phyloP scores from a whole-genome alignment of 169 alveolate genomes.

The Miamiensis avidus region DNA sequence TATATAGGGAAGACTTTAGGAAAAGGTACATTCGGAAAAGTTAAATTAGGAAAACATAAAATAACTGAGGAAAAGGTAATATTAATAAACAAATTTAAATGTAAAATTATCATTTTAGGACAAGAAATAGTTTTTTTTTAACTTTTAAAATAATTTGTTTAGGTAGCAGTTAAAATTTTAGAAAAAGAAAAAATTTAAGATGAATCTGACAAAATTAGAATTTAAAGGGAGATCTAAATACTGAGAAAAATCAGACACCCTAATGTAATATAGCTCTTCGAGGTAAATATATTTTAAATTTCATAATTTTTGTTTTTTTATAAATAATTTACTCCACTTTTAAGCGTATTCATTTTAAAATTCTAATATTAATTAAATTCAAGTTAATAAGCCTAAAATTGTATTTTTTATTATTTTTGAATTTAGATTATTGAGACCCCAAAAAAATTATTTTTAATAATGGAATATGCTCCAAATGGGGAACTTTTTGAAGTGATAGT shows the following conservation, averaged over 20 bases:
- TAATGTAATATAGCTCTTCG: conserved; percentile 55
- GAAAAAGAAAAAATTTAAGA: conserved; percentile 61
- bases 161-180: conserved; percentile 66
- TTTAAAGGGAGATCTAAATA: conserved; percentile 59
- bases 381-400: too few relatives aligned
- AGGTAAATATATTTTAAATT: conserved; percentile 32
- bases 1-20: conserved; percentile 55
- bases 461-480: conserved; percentile 91
- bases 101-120: background rate
- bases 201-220: conserved; percentile 43
- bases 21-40: conserved; percentile 80
- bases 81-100: background rate
- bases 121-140: too few relatives aligned
- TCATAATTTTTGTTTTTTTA: too few relatives aligned
- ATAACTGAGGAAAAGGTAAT: conserved; percentile 64
- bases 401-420: conserved; percentile 27
- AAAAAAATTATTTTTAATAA: conserved; percentile 78
- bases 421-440: conserved; percentile 80
- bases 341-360: too few relatives aligned
- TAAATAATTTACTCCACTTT: too few relatives aligned
- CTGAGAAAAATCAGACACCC: conserved; percentile 62
- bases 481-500: conserved; percentile 90
- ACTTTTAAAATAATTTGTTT: too few relatives aligned
- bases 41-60: conserved; percentile 63
- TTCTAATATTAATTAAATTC: too few relatives aligned